A percentile compares a stretch with the other conserved stretches of the same genome.
Conservation (phyloP, 371 early-diverging fungal species). For the Mucor lusitanicus region DNA sequence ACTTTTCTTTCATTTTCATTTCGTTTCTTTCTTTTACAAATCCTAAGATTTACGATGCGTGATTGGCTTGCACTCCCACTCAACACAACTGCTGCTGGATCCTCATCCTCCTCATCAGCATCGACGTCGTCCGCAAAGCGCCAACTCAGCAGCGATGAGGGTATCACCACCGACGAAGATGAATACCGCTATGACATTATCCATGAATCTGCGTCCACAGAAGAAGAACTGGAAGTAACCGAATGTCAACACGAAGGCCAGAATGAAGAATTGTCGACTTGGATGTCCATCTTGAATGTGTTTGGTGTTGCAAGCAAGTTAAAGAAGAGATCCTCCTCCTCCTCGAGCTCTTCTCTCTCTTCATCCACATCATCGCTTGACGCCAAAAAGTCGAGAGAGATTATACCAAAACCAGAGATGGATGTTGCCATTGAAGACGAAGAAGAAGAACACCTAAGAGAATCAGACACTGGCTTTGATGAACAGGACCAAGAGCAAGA, state of each 20-base stretch:
- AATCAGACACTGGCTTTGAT: not conserved
- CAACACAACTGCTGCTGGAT: not conserved
- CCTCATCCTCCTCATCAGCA: not conserved
- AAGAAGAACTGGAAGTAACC: not conserved
- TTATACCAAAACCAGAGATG: not conserved
- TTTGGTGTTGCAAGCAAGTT: slow-evolving; percentile 6
- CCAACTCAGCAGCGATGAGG: not conserved
- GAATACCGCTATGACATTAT: not conserved
- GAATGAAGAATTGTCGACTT: not conserved
- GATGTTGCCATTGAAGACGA: not conserved
- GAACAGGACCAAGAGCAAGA: slow-evolving; percentile 1
- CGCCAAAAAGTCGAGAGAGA: not conserved
- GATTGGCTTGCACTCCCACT: slow-evolving; percentile 27
- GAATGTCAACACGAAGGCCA: not conserved
- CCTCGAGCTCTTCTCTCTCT: not conserved
- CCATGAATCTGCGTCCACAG: not conserved
- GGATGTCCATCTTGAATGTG: slow-evolving; percentile 12
- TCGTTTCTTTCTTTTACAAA: slow-evolving; percentile 23
- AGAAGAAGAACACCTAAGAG: not conserved
- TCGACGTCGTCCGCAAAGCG: not conserved
- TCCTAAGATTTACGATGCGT: slow-evolving; percentile 21
- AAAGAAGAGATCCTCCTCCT: not conserved
- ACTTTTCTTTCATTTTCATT: slow-evolving; percentile 23
- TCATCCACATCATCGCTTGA: not conserved
- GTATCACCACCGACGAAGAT: not conserved